Evolutionary conservation across 1,284 basidiomycete genomes (phyloP).

Genomic region (Gymnopus androsaceus): DNA sequence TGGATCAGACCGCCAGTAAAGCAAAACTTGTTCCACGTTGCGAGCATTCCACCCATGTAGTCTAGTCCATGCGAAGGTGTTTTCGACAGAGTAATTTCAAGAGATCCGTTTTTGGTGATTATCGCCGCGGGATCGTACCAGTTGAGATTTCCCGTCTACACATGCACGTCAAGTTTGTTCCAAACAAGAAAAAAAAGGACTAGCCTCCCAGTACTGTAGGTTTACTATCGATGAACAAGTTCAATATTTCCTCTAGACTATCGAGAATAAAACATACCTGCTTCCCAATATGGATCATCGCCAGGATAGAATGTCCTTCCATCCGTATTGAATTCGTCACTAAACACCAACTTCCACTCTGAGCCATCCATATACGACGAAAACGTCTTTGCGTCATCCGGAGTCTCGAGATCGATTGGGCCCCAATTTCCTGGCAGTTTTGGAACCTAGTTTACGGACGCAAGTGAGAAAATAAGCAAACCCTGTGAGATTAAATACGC

Average conservation of each 20-base stretch:
- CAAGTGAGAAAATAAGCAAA: constrained; percentile 41
- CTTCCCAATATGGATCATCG: constrained; percentile 72
- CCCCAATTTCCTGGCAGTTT: constrained; percentile 64
- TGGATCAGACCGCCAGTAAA: constrained; percentile 53
- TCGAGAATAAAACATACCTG: no score
- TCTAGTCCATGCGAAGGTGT: constrained; percentile 58
- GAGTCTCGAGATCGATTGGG: constrained; percentile 80
- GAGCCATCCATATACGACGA: constrained; percentile 54
- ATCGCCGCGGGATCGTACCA: constrained; percentile 43
- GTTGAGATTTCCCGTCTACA: constrained; percentile 54
- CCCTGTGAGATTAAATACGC: constrained; percentile 25
- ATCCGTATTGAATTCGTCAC: constrained; percentile 33
- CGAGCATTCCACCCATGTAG: constrained; percentile 55
- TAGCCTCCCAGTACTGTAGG: constrained; percentile 36
- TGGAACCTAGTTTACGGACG: constrained; percentile 53
- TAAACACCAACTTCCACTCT: constrained; percentile 48
- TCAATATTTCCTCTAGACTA: no score
- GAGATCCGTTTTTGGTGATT: constrained; percentile 63
- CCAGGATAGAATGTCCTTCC: constrained; percentile 57
- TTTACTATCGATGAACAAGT: constrained; percentile 27
- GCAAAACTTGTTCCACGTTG: constrained; percentile 73
- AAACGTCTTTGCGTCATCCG: constrained; percentile 60
- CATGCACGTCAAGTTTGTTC: not conserved
- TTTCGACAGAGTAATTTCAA: constrained; percentile 62
- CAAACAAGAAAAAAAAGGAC: not conserved